Conservation (phyloP, 331 rosid genomes). For the Malus hybrid region DNA sequence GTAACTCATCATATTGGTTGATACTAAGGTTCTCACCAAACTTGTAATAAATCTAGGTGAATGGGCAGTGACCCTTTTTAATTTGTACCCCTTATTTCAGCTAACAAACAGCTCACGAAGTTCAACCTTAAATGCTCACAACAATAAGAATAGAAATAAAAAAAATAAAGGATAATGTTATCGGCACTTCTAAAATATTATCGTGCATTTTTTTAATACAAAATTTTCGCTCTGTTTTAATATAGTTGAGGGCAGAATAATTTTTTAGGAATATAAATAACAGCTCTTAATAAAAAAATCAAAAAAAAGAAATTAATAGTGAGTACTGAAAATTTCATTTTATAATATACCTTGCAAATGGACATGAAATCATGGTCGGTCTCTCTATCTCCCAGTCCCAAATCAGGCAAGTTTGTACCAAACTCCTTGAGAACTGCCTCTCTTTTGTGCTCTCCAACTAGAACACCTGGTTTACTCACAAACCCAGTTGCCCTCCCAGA, state of each 20-base stretch:
- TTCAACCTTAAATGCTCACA: no score
- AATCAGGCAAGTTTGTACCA: slow-evolving; percentile 50
- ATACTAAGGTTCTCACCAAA: slow-evolving; percentile 42
- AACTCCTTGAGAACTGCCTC: slow-evolving; percentile 50
- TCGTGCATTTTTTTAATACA: no score
- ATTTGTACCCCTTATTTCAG: no score
- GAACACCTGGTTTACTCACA: slow-evolving; percentile 64
- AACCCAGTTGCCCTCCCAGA: slow-evolving; percentile 72
- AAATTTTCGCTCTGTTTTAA: no score
- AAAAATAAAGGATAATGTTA: no score
- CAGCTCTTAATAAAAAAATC: background rate
- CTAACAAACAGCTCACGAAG: no score
- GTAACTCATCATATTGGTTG: background rate
- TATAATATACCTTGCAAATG: slow-evolving; percentile 63
- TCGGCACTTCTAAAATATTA: no score
- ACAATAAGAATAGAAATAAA: no score
- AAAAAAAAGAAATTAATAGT: background rate
- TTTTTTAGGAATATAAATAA: no score
- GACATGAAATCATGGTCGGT: slow-evolving; percentile 87
- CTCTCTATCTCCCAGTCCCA: slow-evolving; percentile 78
- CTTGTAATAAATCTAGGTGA: slow-evolving; percentile 14
- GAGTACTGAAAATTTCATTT: background rate
- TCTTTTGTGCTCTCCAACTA: slow-evolving; percentile 66
- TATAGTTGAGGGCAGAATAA: background rate
- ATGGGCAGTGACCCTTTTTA: background rate